Conservation (phyloP, 1,284 basidiomycete species). For the Boletus chippewaensis region DNA sequence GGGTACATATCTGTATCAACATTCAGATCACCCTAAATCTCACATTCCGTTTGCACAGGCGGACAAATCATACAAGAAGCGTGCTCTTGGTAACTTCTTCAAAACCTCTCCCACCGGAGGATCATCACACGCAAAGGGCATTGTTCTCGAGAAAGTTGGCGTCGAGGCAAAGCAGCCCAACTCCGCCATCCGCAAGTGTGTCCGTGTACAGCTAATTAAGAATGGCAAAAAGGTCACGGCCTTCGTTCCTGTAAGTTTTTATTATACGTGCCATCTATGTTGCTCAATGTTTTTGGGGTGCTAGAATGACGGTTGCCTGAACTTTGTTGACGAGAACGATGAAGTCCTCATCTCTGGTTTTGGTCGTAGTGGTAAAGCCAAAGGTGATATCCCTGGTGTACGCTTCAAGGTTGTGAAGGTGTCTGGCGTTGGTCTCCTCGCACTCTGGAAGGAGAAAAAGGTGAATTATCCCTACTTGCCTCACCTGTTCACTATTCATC, state of each 20-base stretch:
- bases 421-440: constrained; percentile 96
- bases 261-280: not conserved
- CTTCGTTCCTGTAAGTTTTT: constrained; percentile 54
- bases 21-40: constrained; percentile 11
- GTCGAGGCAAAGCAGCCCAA: constrained; percentile 98
- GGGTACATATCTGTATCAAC: constrained; percentile 52
- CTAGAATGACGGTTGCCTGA: constrained; percentile 97
- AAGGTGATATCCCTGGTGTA: constrained; percentile 96
- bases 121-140: constrained; percentile 99
- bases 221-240: constrained; percentile 99
- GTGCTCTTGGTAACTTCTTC: constrained; percentile 99
- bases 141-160: constrained; percentile 98
- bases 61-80: constrained; percentile 99
- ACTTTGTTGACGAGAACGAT: constrained; percentile 99
- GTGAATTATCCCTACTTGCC: constrained; percentile 37
- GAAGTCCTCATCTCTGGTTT: constrained; percentile 99
- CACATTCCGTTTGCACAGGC: constrained; percentile 47
- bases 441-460: constrained; percentile 99
- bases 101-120: constrained; percentile 99
- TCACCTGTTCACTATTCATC: not conserved
- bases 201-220: constrained; percentile 99
- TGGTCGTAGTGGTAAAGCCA: constrained; percentile 98
- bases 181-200: constrained; percentile 99
- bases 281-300: constrained; percentile 16
- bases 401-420: constrained; percentile 99